phyloP scores from a whole-genome alignment of 2,329 filamentous ascomycete species.

The Exophiala sideris region DNA sequence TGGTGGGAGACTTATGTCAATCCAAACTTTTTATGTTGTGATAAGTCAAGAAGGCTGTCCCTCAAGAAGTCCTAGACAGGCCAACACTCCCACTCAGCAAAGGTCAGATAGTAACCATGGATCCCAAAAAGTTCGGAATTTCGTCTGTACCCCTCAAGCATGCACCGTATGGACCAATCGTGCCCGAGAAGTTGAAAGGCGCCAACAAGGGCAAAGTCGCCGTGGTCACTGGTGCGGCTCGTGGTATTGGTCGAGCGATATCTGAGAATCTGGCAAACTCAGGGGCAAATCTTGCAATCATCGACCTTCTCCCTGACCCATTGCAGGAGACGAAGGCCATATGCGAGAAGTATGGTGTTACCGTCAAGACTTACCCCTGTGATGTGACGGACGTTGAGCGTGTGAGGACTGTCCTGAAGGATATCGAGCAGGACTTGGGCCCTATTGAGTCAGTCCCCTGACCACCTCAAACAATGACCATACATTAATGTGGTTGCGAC shows the following conservation, averaged over 20 bases:
- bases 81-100: not conserved
- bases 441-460: slow-evolving; percentile 16
- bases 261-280: slow-evolving; percentile 26
- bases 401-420: slow-evolving; percentile 15
- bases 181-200: slow-evolving; percentile 13
- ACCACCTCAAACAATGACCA: not conserved
- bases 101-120: slow-evolving; percentile 9
- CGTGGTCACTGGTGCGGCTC: slow-evolving; percentile 30
- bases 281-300: slow-evolving; percentile 26
- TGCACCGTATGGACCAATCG: slow-evolving; percentile 18
- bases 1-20: not conserved
- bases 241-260: slow-evolving; percentile 32
- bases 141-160: slow-evolving; percentile 19
- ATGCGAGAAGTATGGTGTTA: slow-evolving; percentile 16
- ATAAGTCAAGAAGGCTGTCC: too few species aligned
- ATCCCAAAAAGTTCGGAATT: slow-evolving; percentile 16
- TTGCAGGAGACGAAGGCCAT: slow-evolving; percentile 16
- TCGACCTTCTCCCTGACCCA: slow-evolving; percentile 26
- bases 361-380: slow-evolving; percentile 23
- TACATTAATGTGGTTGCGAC: slow-evolving; percentile 8
- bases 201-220: slow-evolving; percentile 25
- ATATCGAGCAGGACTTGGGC: slow-evolving; percentile 11
- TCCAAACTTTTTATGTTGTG: not conserved
- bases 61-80: too few species aligned
- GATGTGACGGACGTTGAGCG: slow-evolving; percentile 29